These are phyloP conservation scores for Solanum bulbocastanum DNA, from an alignment of 257 asterid genomes.

Conservation along the genomic window DNA sequence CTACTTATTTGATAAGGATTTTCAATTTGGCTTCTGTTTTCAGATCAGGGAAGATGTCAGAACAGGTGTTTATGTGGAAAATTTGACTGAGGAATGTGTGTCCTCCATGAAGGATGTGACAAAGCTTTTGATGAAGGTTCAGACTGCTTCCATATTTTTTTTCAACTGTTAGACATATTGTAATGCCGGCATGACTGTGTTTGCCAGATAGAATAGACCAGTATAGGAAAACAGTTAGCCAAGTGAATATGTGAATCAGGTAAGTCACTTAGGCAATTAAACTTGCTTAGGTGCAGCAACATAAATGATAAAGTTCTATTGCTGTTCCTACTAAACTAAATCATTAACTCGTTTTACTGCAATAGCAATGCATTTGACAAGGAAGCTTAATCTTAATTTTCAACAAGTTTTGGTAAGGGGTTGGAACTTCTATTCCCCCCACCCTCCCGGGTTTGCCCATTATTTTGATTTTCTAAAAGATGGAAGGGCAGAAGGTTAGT, in stretches of 20 bases:
- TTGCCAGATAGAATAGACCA: background rate
- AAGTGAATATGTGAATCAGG: background rate
- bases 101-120: slow-evolving; percentile 79
- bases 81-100: slow-evolving; percentile 88
- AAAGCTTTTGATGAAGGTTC: slow-evolving; percentile 80
- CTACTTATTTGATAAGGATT: background rate
- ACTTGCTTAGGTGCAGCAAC: background rate
- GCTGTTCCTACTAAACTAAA: background rate
- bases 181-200: background rate
- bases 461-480: background rate
- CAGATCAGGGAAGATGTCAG: slow-evolving; percentile 94
- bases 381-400: background rate
- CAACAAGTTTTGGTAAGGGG: background rate
- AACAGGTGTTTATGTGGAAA: slow-evolving; percentile 89
- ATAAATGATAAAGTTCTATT: background rate
- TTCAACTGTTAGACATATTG: background rate
- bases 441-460: background rate
- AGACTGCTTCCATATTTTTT: slow-evolving; percentile 4
- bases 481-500: background rate
- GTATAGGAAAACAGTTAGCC: background rate
- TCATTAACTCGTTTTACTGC: background rate
- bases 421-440: background rate
- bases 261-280: background rate
- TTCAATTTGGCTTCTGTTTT: slow-evolving; percentile 10
- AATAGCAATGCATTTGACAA: background rate